Base-by-base conservation (phyloP, 176 grass and related monocot species). In the Musa itinerans region DNA sequence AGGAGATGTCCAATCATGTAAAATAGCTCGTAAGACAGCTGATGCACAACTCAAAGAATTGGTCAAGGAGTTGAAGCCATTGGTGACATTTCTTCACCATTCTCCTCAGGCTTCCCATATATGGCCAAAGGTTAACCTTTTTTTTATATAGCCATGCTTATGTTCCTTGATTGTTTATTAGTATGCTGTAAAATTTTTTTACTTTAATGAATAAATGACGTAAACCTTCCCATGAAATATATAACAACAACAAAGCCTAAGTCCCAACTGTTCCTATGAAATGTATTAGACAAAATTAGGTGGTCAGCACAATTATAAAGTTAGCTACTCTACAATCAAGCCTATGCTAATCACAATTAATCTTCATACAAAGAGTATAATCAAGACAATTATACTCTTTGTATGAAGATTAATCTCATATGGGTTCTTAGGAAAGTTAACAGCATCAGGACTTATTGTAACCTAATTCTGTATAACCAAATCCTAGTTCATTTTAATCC, bases 41-140 rank as follows among this genome's bases (percentile, higher is more conserved):
- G 95, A 94, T 83, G 83, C 83, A 52, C 91, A 99, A 73, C 93
- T 89, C 16, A 99, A 99, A 80, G 95, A 99, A 82, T 78, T 94
- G 70, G 77, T 77, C 0, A 99, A 94, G 88, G 91, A 92, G 74
- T 68, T 99, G 71, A 99, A 86, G 73, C 88, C 88, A 9, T 75
- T 91, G 76, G 72, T 84, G 78, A n/a, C 77, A 50, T 87, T 88
- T 83, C 78, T 94, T 52, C 88, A 94, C 69, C 89, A 91, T 55
- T 92, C 83, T 77, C 80, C 88, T 48, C 95, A 92, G 80, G 84
- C 95, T 75, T 94, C 78, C 68, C 77, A 83, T 73, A 92, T 94
- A 92, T 99, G 74, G 86, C 81, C 95, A 61, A 99, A 94, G 95
- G 95, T 99, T 55, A 81, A 84, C 49, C 55, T 3, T n/a, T 49